Percentiles rank a stretch among this genome's conserved stretches.
These are phyloP conservation scores for Eurotiales sp. DNA, from an alignment of 2,329 filamentous ascomycete species.

Conservation along the genomic window DNA sequence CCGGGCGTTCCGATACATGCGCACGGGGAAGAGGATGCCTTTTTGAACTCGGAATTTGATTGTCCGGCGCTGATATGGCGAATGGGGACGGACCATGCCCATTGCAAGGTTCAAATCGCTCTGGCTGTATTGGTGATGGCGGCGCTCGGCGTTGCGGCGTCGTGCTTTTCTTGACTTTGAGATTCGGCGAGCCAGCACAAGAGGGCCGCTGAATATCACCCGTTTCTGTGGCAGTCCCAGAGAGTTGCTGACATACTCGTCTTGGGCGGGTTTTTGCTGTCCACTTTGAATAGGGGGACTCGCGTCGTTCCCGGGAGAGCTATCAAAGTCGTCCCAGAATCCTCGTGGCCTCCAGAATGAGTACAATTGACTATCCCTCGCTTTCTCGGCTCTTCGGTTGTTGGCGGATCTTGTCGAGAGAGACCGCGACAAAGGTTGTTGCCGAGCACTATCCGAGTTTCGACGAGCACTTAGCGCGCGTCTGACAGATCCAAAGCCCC, in stretches of 20 bases:
- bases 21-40: conserved; percentile 49
- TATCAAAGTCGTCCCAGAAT: conserved; percentile 59
- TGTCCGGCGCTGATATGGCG: conserved; percentile 28
- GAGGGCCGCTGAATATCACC: conserved; percentile 40
- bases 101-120: conserved; percentile 15
- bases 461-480: conserved; percentile 35
- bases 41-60: conserved; percentile 37
- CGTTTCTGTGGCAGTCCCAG: conserved; percentile 52
- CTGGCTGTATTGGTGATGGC: conserved; percentile 28
- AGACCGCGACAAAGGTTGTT: conserved; percentile 30
- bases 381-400: conserved; percentile 41
- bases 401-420: conserved; percentile 39
- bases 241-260: conserved; percentile 53
- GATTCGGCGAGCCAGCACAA: conserved; percentile 29
- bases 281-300: conserved; percentile 19
- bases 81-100: conserved; percentile 26
- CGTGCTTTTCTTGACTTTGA: conserved; percentile 19
- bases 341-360: conserved; percentile 61
- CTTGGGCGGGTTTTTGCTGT: conserved; percentile 29
- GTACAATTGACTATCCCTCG: conserved; percentile 50
- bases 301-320: conserved; percentile 24
- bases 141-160: conserved; percentile 27
- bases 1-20: conserved; percentile 49
- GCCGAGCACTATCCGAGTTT: conserved; percentile 38
- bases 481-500: conserved; percentile 36